Conservation (phyloP, 768 basidiomycete species). For the Mycena crocata region DNA sequence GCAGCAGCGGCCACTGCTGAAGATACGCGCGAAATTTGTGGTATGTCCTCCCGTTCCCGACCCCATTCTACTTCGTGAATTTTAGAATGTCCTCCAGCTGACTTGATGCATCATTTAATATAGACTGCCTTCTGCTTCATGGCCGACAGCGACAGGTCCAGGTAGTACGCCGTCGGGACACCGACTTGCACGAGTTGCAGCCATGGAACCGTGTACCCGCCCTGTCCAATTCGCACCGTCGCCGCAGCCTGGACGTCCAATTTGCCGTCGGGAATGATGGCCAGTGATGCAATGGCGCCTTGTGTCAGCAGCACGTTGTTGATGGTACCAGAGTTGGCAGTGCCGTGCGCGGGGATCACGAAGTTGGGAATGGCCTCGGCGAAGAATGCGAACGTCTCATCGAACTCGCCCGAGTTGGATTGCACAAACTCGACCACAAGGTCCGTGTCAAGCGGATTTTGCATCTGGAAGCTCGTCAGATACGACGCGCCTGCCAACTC, state of each 20-base stretch:
- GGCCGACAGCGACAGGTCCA: slow-evolving; percentile 38
- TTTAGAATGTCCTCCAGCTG: too few species aligned
- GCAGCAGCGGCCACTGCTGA: slow-evolving; percentile 19
- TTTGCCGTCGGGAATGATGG: slow-evolving; percentile 64
- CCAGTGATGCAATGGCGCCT: slow-evolving; percentile 61
- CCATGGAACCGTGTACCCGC: slow-evolving; percentile 76
- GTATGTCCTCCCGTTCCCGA: too few species aligned
- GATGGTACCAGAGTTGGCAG: slow-evolving; percentile 69
- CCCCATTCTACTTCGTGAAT: too few species aligned
- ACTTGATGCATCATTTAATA: too few species aligned
- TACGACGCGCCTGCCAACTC: background rate
- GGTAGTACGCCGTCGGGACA: slow-evolving; percentile 64
- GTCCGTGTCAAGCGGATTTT: slow-evolving; percentile 69
- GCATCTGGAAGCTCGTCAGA: slow-evolving; percentile 45
- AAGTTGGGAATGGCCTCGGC: slow-evolving; percentile 64
- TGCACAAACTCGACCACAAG: slow-evolving; percentile 70
- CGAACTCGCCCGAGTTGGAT: slow-evolving; percentile 63
- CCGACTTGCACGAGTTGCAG: slow-evolving; percentile 64
- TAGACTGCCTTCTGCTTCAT: slow-evolving; percentile 39
- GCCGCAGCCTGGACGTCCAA: slow-evolving; percentile 64
- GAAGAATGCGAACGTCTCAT: slow-evolving; percentile 69
- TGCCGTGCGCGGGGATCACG: slow-evolving; percentile 59
- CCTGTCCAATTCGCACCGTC: slow-evolving; percentile 60
- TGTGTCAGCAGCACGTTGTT: slow-evolving; percentile 66
- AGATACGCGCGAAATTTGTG: too few species aligned